Conservation (phyloP, 305 asterid genomes). For the Solanum hybrid region DNA sequence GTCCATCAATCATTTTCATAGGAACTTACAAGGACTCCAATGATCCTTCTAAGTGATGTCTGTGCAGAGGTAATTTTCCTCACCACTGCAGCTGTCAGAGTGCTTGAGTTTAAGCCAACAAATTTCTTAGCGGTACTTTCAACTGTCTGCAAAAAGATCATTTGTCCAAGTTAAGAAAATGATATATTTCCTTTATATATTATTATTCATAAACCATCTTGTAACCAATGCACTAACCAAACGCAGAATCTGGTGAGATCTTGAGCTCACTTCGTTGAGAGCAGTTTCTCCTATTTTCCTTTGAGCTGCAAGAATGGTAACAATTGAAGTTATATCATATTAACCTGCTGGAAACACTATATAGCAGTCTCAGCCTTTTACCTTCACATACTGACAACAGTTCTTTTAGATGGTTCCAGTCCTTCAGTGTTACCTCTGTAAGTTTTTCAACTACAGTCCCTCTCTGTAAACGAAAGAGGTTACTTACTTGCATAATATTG, state of each 20-base stretch:
- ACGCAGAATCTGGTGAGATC: conserved; percentile 91
- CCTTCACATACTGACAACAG: conserved; percentile 71
- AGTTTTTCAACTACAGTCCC: conserved; percentile 87
- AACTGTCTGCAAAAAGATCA: conserved; percentile 45
- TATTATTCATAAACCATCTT: neutral
- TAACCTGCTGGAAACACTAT: neutral
- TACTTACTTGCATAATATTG: neutral
- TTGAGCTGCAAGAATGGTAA: conserved; percentile 49
- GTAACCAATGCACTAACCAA: conserved; percentile 40
- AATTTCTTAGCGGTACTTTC: conserved; percentile 62
- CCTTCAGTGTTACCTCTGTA: conserved; percentile 61
- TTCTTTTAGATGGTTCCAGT: conserved; percentile 50
- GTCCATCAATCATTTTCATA: neutral
- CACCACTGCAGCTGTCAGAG: conserved; percentile 89
- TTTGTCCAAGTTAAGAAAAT: neutral
- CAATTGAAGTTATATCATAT: neutral
- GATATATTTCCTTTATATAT: neutral
- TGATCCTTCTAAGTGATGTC: neutral
- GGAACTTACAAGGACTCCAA: neutral
- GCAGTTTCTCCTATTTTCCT: conserved; percentile 82
- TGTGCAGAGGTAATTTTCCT: conserved; percentile 6
- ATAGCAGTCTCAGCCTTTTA: conserved; percentile 12
- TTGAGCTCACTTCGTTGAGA: conserved; percentile 77
- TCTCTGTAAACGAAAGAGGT: conserved; percentile 28
- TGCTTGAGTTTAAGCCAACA: conserved; percentile 44